phyloP scores from a whole-genome alignment of 2,329 filamentous ascomycete genomes.

The Colletotrichum gloeosporioides region DNA sequence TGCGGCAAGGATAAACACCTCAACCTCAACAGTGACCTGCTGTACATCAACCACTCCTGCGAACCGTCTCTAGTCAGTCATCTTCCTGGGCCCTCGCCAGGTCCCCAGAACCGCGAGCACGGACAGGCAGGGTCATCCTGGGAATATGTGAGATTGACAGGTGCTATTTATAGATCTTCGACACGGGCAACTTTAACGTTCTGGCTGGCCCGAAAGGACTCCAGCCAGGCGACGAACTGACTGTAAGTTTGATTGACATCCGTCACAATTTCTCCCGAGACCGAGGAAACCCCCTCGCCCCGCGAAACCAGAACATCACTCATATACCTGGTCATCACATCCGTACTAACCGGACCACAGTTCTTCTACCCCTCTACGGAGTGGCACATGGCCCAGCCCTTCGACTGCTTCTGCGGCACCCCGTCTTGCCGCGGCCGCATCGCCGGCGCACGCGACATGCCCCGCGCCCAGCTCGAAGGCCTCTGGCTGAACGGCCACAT shows the following conservation, averaged over 20 bases:
- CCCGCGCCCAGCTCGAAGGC: conserved; percentile 55
- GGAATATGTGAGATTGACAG: conserved; percentile 9
- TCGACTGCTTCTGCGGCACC: conserved; percentile 67
- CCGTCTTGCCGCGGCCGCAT: conserved; percentile 66
- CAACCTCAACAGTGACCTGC: conserved; percentile 68
- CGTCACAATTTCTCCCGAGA: background rate
- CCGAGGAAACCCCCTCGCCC: background rate
- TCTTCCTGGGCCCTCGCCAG: background rate
- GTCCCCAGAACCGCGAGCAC: background rate
- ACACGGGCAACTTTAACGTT: conserved; percentile 61
- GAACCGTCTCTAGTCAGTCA: conserved; percentile 66
- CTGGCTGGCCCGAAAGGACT: conserved; percentile 64
- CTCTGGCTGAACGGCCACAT: conserved; percentile 70
- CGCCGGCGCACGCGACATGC: conserved; percentile 67
- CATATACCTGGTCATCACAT: background rate
- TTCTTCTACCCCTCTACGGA: conserved; percentile 82
- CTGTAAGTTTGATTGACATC: conserved; percentile 40
- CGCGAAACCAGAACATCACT: background rate
- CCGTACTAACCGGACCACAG: conserved; percentile 28
- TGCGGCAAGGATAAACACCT: conserved; percentile 60
- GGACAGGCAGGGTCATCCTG: background rate
- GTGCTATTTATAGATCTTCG: conserved; percentile 56
- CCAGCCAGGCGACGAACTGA: conserved; percentile 61
- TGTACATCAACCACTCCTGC: conserved; percentile 74
- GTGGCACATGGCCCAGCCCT: conserved; percentile 76